phyloP scores from a whole-genome alignment of 805 yeast species.

The Candida adriatica region DNA sequence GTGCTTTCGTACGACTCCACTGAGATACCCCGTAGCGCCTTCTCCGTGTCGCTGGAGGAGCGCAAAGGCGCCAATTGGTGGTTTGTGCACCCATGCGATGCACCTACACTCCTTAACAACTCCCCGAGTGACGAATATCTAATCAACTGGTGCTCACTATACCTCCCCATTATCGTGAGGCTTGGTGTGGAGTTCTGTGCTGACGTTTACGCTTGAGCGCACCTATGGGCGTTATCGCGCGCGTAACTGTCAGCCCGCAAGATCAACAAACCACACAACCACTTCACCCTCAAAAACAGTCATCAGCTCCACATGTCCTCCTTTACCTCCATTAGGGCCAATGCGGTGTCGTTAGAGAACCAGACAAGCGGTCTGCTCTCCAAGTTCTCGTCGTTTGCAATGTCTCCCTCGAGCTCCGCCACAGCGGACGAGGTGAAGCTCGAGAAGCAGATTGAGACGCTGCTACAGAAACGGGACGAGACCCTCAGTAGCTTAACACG shows the following conservation, averaged over 20 bases:
- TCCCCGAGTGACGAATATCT: constrained; percentile 17
- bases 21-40: constrained; percentile 1
- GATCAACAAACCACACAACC: constrained; percentile 5
- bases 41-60: constrained; percentile 10
- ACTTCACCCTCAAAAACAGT: constrained; percentile 1
- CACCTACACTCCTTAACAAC: constrained; percentile 23
- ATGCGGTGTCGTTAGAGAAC: constrained; percentile 62
- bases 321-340: constrained; percentile 62
- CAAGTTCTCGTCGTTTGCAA: constrained; percentile 47
- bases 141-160: constrained; percentile 25
- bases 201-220: constrained; percentile 8
- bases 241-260: constrained; percentile 2
- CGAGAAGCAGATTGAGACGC: constrained; percentile 42
- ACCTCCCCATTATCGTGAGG: constrained; percentile 4
- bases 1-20: constrained; percentile 2
- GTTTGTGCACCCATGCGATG: constrained; percentile 37
- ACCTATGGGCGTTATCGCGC: constrained; percentile 5
- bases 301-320: constrained; percentile 31
- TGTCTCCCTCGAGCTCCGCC: constrained; percentile 41
- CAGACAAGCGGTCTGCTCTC: constrained; percentile 52
- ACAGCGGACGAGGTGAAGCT: constrained; percentile 40
- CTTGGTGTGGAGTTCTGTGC: constrained; percentile 2
- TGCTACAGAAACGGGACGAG: constrained; percentile 48
- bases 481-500: constrained; percentile 43
- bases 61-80: constrained; percentile 11